Conservation (phyloP, 495 filamentous ascomycete genomes). For the Darksidea phi region DNA sequence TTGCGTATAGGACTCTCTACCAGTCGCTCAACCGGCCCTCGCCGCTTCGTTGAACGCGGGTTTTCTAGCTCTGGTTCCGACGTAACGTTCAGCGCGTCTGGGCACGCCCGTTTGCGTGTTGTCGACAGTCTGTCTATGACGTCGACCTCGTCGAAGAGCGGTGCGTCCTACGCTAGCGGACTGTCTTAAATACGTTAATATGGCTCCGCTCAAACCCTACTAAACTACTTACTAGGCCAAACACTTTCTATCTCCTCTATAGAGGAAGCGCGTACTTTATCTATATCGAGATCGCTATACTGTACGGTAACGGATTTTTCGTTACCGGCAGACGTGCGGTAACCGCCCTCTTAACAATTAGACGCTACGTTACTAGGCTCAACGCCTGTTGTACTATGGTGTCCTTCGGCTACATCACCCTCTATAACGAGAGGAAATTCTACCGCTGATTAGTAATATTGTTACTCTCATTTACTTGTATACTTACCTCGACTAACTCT, state of each 20-base stretch:
- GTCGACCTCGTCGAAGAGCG: slow-evolving; percentile 2
- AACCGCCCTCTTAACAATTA: slow-evolving; percentile 7
- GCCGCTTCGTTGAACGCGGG: slow-evolving; percentile 6
- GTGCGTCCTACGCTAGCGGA: slow-evolving; percentile 4
- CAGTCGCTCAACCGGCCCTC: slow-evolving; percentile 3
- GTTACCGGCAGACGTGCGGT: slow-evolving; percentile 1
- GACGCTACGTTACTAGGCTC: slow-evolving; percentile 5
- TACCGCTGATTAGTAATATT: slow-evolving; percentile 18
- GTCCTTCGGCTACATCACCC: slow-evolving; percentile 10
- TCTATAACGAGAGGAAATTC: slow-evolving; percentile 24
- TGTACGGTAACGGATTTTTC: slow-evolving; percentile 1
- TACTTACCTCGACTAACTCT: slow-evolving; percentile 22
- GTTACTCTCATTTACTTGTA: slow-evolving; percentile 10
- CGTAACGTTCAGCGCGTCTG: slow-evolving; percentile 14
- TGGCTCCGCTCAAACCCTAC: slow-evolving; percentile 1
- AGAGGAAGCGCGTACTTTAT: too few species aligned
- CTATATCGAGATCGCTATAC: too few species aligned
- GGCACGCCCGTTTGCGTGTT: slow-evolving; percentile 11
- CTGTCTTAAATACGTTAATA: too few species aligned
- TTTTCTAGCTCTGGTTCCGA: slow-evolving; percentile 21
- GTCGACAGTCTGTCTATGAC: background rate
- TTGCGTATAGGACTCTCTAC: slow-evolving; percentile 12
- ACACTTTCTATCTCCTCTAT: too few species aligned
- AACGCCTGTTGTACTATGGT: slow-evolving; percentile 5
- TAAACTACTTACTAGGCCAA: slow-evolving; percentile 10